A percentile compares a stretch with the other conserved stretches of the same genome.
Evolutionary conservation across 352 stramenopile species (phyloP).

Genomic region (Globisporangium canariense): DNA sequence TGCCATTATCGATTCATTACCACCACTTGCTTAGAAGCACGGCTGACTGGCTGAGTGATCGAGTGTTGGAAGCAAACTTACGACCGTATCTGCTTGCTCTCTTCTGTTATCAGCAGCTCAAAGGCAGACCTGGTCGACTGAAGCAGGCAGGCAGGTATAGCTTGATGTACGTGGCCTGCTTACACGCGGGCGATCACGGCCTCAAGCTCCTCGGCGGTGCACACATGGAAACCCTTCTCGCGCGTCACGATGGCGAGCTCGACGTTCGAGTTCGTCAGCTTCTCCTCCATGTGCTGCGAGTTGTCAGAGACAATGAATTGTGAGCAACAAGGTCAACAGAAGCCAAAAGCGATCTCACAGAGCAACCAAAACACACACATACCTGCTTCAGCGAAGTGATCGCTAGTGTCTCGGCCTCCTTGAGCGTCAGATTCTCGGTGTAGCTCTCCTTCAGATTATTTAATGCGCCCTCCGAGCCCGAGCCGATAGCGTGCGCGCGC

Average conservation of each 20-base stretch:
- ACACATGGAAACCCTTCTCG: conserved; percentile 96
- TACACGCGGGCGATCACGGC: conserved; percentile 87
- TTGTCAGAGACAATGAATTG: too few species aligned
- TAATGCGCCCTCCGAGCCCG: conserved; percentile 96
- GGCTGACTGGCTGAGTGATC: too few species aligned
- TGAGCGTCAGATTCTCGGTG: conserved; percentile 93
- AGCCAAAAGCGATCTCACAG: too few species aligned
- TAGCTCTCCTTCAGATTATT: conserved; percentile 98
- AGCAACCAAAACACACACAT: background rate
- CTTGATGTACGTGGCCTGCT: background rate
- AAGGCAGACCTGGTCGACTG: background rate
- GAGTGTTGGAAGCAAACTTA: background rate
- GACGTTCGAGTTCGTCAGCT: conserved; percentile 98
- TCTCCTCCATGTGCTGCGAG: conserved; percentile 98
- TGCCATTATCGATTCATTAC: background rate
- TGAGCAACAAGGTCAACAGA: background rate
- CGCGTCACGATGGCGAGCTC: conserved; percentile 96
- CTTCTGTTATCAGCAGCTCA: background rate
- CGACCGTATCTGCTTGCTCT: conserved; percentile 1
- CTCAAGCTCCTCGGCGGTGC: conserved; percentile 91
- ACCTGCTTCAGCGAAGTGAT: conserved; percentile 96
- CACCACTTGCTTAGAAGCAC: background rate
- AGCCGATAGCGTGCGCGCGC: conserved; percentile 98
- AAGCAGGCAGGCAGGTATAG: background rate
- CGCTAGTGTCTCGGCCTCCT: conserved; percentile 96